A percentile compares a stretch with the other conserved stretches of the same genome.
Conservation (phyloP, 257 asterid genomes). For the Lycium ferocissimum region DNA sequence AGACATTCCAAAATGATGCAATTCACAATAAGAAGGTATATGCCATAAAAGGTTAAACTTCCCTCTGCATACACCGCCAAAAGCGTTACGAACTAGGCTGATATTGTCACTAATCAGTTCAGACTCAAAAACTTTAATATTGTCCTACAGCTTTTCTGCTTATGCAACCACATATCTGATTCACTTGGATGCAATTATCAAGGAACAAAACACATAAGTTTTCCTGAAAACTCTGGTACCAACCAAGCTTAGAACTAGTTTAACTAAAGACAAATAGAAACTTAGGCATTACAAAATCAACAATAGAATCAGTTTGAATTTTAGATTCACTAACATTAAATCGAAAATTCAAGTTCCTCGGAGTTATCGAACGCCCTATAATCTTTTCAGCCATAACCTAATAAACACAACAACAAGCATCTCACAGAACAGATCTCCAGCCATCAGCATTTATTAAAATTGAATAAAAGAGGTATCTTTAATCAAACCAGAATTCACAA, state of each 20-base stretch:
- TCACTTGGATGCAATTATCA: constrained; percentile 1
- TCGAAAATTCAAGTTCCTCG: background rate
- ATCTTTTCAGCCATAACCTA: constrained; percentile 16
- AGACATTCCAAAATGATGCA: no score
- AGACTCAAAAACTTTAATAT: background rate
- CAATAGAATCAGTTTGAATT: background rate
- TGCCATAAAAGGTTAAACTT: background rate
- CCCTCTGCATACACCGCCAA: background rate
- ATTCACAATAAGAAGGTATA: background rate
- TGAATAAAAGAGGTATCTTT: background rate
- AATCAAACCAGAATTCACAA: background rate
- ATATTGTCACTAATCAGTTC: background rate
- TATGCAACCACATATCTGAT: background rate
- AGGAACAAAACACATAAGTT: background rate
- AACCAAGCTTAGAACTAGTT: background rate
- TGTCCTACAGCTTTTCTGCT: background rate
- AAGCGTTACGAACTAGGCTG: background rate
- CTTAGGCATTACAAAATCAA: background rate
- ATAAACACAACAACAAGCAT: background rate
- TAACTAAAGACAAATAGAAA: background rate
- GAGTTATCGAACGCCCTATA: background rate
- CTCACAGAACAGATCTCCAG: background rate
- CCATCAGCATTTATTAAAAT: background rate
- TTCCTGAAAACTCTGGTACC: background rate
- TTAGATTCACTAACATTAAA: background rate